Base-by-base conservation (phyloP, 345 rosid genomes). In the Eucalyptus camaldulensis region DNA sequence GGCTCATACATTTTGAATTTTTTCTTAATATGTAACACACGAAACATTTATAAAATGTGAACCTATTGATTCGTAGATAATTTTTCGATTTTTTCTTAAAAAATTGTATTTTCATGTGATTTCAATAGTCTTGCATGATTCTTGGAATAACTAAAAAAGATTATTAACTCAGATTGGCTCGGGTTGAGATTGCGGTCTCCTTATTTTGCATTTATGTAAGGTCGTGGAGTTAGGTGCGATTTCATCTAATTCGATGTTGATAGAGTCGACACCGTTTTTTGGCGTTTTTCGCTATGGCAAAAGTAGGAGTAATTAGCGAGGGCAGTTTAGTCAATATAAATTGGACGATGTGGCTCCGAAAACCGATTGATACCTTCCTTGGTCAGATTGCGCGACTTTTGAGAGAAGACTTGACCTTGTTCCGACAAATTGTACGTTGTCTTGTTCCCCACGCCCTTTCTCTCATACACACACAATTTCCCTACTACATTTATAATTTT, bases 351-450 rank as follows among this genome's bases (percentile, higher is more conserved):
- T 21, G 29, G 85, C 47, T 76, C 47, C 47, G 12, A 76, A 40
- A 76, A 40, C 85, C 15, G 7, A 76, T 76, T 8, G 85, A 76
- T 21, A 44, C 89, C 80, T 81, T 53, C 4, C 88, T 67, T 56
- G 72, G 91, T 90, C 93, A 88, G 90, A 24, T 8, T 16, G 72
- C 44, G 58, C 29, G 58, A 51, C 87, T 51, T 86, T 51, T 86
- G 22, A 86, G 54, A 86, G 13, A 7, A 49, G 87, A 31, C 87
- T 43, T n/a, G 58, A 21, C 40, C 40, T 86, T 31, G 53, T 86
- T 49, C 51, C 53, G 87, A 76, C 44, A 37, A 49, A 49, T 11
- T 21, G 47, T 76, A 40, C 85, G 29, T 40, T 22, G 21, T 8
- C 10, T 10, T 49, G 51, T 9, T 24, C 31, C 29, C 29, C 47